A percentile compares a stretch with the other conserved stretches of the same genome.
phyloP scores from a whole-genome alignment of 306 rosid species.

The Corylus avellana region DNA sequence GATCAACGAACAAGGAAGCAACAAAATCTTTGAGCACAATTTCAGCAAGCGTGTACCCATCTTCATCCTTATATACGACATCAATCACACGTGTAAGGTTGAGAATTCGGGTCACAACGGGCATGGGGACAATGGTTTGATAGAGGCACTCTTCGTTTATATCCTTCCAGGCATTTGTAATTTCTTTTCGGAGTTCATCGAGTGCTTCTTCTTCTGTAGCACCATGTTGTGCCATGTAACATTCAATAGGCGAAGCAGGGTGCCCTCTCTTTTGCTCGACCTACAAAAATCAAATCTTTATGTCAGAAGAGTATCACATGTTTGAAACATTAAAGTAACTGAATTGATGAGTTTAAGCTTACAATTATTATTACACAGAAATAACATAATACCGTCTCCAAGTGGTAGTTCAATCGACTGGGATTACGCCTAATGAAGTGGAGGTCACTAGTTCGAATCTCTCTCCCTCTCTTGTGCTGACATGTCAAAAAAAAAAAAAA shows the following conservation, averaged over 20 bases:
- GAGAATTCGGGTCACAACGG: conserved; percentile 28
- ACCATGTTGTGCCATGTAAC: conserved; percentile 41
- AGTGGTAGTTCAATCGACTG: no score
- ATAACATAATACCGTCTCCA: conserved; percentile 17
- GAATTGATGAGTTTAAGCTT: no score
- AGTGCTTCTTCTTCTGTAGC: conserved; percentile 17
- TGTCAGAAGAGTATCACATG: neutral
- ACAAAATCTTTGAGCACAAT: neutral
- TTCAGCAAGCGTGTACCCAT: neutral
- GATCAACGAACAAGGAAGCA: conserved; percentile 26
- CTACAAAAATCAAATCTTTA: neutral
- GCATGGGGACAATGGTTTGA: conserved; percentile 25
- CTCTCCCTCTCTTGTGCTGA: no score
- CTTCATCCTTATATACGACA: neutral
- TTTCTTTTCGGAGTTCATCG: conserved; percentile 3
- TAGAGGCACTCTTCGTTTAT: conserved; percentile 42
- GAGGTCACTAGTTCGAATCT: no score
- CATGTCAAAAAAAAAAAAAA: no score
- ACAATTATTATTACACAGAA: no score
- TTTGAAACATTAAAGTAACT: no score
- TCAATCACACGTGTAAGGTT: conserved; percentile 37
- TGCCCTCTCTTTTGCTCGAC: conserved; percentile 46
- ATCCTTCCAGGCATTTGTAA: conserved; percentile 35
- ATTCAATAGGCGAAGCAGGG: conserved; percentile 33
- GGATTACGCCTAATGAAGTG: no score